phyloP scores from a whole-genome alignment of 2,329 filamentous ascomycete species.

The Camillea tinctor region DNA sequence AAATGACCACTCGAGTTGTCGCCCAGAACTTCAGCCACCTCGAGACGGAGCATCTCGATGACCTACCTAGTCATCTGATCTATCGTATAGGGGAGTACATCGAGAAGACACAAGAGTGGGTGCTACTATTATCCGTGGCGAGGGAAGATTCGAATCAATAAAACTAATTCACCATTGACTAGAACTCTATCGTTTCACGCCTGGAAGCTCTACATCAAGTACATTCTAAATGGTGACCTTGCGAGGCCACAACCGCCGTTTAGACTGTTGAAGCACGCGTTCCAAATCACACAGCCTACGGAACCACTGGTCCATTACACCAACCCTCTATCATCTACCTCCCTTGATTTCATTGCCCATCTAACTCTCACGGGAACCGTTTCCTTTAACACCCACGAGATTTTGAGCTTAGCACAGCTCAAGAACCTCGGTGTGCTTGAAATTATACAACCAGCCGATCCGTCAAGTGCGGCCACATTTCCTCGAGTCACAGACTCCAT shows the following conservation, averaged over 20 bases:
- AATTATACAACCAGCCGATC: slow-evolving; percentile 40
- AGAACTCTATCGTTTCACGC: slow-evolving; percentile 10
- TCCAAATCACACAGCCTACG: background rate
- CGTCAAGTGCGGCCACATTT: slow-evolving; percentile 26
- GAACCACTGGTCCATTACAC: slow-evolving; percentile 35
- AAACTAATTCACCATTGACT: background rate
- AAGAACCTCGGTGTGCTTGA: slow-evolving; percentile 49
- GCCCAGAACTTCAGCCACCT: slow-evolving; percentile 38
- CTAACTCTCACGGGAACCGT: slow-evolving; percentile 21
- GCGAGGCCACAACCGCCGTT: background rate
- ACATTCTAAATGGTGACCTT: slow-evolving; percentile 2
- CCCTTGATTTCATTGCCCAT: slow-evolving; percentile 31
- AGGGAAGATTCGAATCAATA: background rate
- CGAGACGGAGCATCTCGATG: slow-evolving; percentile 33
- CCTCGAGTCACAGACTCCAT: slow-evolving; percentile 45
- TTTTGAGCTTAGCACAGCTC: slow-evolving; percentile 41
- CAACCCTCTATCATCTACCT: slow-evolving; percentile 36
- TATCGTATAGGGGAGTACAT: slow-evolving; percentile 41
- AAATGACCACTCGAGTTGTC: slow-evolving; percentile 39
- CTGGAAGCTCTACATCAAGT: slow-evolving; percentile 8
- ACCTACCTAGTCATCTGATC: slow-evolving; percentile 35
- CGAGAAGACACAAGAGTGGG: slow-evolving; percentile 22
- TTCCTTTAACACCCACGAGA: slow-evolving; percentile 33
- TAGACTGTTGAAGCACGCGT: background rate
- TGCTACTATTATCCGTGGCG: background rate